Evolutionary conservation across 2,329 filamentous ascomycete genomes (phyloP), one percentile per base, ranked within the genome.

Genomic region (Aspergillus transmontanensis): DNA sequence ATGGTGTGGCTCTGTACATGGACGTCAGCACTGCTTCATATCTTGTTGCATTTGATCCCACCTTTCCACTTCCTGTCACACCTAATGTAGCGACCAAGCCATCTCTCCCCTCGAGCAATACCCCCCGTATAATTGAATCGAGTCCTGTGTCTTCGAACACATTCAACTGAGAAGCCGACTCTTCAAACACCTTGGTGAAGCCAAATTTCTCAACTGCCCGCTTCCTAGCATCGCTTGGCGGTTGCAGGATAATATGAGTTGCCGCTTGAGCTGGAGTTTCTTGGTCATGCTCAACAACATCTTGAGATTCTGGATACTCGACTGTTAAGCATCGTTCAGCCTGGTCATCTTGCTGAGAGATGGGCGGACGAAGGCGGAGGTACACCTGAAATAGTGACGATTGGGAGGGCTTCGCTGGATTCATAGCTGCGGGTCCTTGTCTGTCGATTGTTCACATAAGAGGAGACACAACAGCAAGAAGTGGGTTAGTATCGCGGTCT

Each of bases 11-110:
- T 96, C 94, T 97, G 73, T 50, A 58, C 34, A 32, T 48, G n/a
- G 34, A 30, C 30, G 48, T 51, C 48, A 51, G 48, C 48, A 19
- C 16, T 19, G 48, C 28, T 51, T n/a, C 26, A 54, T 59, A 36
- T 45, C 12, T n/a, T 14, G 30, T 5, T 32, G 28, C 28, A 28
- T 32, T 3, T 32, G 19, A 34, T 41, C 65, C n/a, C 48, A 96
- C 94, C 89, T 99, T 99, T 77, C 95, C 95, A 57, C 94, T 97
- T 14, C 95, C 95, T 9, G 94, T 97, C 50, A 97, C 93, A 19
- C 95, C 95, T 62, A 99, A 79, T 7, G 95, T 98, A 34, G 95
- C 95, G 59, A 99, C 82, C 61, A 98, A 81, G 11, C 92, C 94
- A 84, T 98, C 94, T 68, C 93, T 90, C 21, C 93, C 93, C 67